Evolutionary conservation across 1,284 basidiomycete genomes (phyloP), one percentile per base, ranked within the genome.

Genomic region (Puccinia coronata): DNA sequence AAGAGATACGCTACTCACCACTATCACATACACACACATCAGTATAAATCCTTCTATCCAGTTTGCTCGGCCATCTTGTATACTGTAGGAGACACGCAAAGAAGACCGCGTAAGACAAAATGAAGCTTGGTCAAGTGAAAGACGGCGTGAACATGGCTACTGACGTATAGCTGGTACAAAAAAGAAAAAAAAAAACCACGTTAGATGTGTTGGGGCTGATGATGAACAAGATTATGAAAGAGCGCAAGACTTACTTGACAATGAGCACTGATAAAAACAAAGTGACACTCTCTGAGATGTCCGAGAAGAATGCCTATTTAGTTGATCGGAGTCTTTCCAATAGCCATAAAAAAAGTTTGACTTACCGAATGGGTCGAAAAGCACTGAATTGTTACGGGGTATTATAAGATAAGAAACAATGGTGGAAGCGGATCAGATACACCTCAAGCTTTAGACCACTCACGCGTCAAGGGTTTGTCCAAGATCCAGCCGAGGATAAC

Each of bases 31-130:
- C 12, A 71, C 77, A 43, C 51, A 67, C 49, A 79, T 79, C 18
- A 79, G 39, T 20, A 79, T 79, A 49, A 79, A 79, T 25, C 77
- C 77, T 71, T 79, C 77, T 20, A 79, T 39, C 77, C 77, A 79
- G 55, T 79, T 79, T 2, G 77, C 77, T 79, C 53, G 43, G 31
- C 67, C 67, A 28, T 79, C 77, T 55, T 79, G 77, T 25, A 79
- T 79, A 23, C 77, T 79, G 55, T 36, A 23, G 8, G 23, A 23
- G 5, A 53, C 14, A 53, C 14, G 16, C 47, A 43, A 23, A 11
- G 11, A 73, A 11, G 18, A 3, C n/a, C 23, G 8, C 9, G 28
- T 74, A 5, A 59, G 28, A 59, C 31, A 16, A 53, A 4, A 59
- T 57, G 34, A 59, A 23, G 18, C 34, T 49, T 43, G 73, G 43